Percentiles rank a stretch among this genome's conserved stretches.
Conservation (phyloP, 495 filamentous ascomycete genomes). For the Penicillium daleae region DNA sequence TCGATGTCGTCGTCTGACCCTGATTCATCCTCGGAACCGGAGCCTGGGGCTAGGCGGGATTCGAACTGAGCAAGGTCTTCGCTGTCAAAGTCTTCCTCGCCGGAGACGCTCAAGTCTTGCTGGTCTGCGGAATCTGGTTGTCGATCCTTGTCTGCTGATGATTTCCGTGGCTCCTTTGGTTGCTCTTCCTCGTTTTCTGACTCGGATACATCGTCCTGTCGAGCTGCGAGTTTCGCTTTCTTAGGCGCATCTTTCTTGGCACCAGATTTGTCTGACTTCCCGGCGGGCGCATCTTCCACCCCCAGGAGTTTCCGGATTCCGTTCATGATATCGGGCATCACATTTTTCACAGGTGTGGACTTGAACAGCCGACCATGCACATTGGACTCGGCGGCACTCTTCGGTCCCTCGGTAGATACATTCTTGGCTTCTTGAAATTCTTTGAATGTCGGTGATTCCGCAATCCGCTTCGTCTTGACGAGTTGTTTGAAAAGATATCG, state of each 20-base stretch:
- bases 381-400: conserved; percentile 64
- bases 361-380: conserved; percentile 82
- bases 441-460: conserved; percentile 52
- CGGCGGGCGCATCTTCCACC: conserved; percentile 51
- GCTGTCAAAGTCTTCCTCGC: conserved; percentile 42
- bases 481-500: conserved; percentile 76
- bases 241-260: conserved; percentile 27
- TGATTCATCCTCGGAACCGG: conserved; percentile 51
- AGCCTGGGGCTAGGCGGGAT: conserved; percentile 57
- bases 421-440: conserved; percentile 41
- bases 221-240: conserved; percentile 24
- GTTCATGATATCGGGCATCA: conserved; percentile 62
- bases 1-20: conserved; percentile 38
- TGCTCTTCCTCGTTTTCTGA: conserved; percentile 14
- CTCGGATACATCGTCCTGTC: conserved; percentile 20
- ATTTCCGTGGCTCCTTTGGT: conserved; percentile 11
- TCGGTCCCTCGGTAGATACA: conserved; percentile 38
- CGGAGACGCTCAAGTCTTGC: conserved; percentile 29
- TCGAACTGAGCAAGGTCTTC: conserved; percentile 54
- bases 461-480: conserved; percentile 71
- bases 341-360: conserved; percentile 71
- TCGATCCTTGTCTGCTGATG: conserved; percentile 6
- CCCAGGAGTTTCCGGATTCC: conserved; percentile 65
- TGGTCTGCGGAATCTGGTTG: conserved; percentile 25
- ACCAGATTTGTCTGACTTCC: conserved; percentile 28